phyloP scores from a whole-genome alignment of 352 stramenopile species.

The Peronospora belbahrii region DNA sequence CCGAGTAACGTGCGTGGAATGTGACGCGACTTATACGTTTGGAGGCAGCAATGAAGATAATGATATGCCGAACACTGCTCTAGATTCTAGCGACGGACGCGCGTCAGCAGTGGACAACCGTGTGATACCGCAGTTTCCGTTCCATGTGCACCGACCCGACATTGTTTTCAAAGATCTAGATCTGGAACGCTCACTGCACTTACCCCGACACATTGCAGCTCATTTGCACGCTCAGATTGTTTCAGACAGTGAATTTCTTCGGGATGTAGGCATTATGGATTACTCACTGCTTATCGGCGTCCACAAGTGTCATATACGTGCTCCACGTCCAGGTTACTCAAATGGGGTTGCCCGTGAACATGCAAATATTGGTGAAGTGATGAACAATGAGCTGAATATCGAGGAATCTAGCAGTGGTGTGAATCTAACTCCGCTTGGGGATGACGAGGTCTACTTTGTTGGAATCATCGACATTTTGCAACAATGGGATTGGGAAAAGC shows the following conservation, averaged over 20 bases:
- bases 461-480: slow-evolving; percentile 84
- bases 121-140: slow-evolving; percentile 13
- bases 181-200: slow-evolving; percentile 34
- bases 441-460: slow-evolving; percentile 67
- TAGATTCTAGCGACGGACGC: slow-evolving; percentile 3
- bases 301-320: slow-evolving; percentile 47
- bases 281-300: slow-evolving; percentile 68
- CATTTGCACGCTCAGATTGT: slow-evolving; percentile 44
- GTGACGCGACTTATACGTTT: slow-evolving; percentile 46
- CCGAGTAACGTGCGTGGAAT: slow-evolving; percentile 57
- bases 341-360: neutral
- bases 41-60: slow-evolving; percentile 24
- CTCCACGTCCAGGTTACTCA: slow-evolving; percentile 5
- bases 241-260: slow-evolving; percentile 56
- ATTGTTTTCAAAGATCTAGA: slow-evolving; percentile 71
- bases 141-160: slow-evolving; percentile 55
- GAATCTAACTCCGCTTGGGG: slow-evolving; percentile 23
- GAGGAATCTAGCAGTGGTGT: slow-evolving; percentile 12
- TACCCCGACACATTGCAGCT: slow-evolving; percentile 24
- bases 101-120: slow-evolving; percentile 6
- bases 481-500: slow-evolving; percentile 78
- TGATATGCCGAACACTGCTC: slow-evolving; percentile 13
- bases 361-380: slow-evolving; percentile 16
- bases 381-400: slow-evolving; percentile 12
- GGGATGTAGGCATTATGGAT: slow-evolving; percentile 70